These are phyloP conservation scores for Irpex sp. DNA, from an alignment of 1,284 basidiomycete genomes.

Conservation along the genomic window DNA sequence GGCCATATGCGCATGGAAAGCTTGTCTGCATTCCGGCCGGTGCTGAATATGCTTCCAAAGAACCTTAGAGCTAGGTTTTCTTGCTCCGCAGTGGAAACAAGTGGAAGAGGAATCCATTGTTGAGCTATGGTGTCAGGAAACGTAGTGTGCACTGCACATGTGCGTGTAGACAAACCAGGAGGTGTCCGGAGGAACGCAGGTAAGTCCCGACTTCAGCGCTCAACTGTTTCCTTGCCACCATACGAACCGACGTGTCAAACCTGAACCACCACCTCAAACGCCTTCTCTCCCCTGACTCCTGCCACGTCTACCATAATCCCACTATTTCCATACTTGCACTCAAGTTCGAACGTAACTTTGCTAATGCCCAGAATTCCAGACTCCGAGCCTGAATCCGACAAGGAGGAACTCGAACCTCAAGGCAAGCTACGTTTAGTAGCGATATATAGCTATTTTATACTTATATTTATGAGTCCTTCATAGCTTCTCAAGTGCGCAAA, in stretches of 20 bases:
- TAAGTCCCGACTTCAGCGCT: too few relatives aligned
- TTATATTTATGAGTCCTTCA: background rate
- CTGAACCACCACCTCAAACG: too few relatives aligned
- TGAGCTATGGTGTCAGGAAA: background rate
- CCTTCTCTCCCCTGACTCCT: too few relatives aligned
- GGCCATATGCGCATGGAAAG: background rate
- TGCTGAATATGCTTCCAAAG: slow-evolving; percentile 2
- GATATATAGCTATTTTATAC: too few relatives aligned
- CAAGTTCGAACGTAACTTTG: too few relatives aligned
- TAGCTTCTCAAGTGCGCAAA: background rate
- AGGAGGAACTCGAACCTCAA: too few relatives aligned
- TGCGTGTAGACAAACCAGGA: background rate
- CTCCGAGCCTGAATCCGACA: too few relatives aligned
- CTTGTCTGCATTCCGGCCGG: background rate
- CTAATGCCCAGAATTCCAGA: too few relatives aligned
- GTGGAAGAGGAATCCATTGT: background rate
- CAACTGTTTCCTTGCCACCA: too few relatives aligned
- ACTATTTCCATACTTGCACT: background rate
- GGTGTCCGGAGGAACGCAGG: too few relatives aligned
- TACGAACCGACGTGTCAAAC: too few relatives aligned
- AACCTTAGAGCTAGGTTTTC: slow-evolving; percentile 9
- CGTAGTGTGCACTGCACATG: background rate
- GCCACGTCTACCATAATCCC: background rate
- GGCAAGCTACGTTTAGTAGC: too few relatives aligned
- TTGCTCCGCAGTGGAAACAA: background rate